These are phyloP conservation scores for Sordariomycetes sp. DNA, from an alignment of 2,329 filamentous ascomycete genomes.

Conservation along the genomic window DNA sequence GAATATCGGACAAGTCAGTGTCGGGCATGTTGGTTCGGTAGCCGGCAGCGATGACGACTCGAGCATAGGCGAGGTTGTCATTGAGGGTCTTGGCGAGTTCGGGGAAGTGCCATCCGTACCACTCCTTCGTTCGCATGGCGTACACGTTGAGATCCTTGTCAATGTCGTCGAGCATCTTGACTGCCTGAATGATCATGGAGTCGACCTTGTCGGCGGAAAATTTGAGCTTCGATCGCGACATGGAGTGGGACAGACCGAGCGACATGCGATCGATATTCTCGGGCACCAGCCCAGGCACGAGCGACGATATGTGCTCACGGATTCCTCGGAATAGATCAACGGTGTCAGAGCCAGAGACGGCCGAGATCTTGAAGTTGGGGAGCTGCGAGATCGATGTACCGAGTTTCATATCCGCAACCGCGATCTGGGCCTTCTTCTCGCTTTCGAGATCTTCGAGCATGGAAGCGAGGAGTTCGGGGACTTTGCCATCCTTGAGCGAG, in stretches of 20 bases:
- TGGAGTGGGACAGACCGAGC: constrained; percentile 90
- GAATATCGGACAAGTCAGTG: constrained; percentile 76
- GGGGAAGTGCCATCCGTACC: constrained; percentile 99
- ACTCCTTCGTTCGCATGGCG: constrained; percentile 98
- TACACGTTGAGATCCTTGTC: constrained; percentile 99
- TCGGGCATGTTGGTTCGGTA: constrained; percentile 73
- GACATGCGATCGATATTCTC: constrained; percentile 90
- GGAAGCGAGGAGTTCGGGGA: constrained; percentile 74
- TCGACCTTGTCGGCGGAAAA: constrained; percentile 98
- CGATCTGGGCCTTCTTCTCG: constrained; percentile 93
- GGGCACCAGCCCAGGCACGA: constrained; percentile 80
- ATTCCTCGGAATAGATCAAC: constrained; percentile 91
- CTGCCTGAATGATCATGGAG: constrained; percentile 98
- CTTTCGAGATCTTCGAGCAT: constrained; percentile 88
- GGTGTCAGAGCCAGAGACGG: constrained; percentile 53
- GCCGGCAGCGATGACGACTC: constrained; percentile 80
- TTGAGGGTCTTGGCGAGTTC: constrained; percentile 96
- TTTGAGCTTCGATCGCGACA: constrained; percentile 96
- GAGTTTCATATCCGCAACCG: constrained; percentile 88
- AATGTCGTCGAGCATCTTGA: constrained; percentile 85
- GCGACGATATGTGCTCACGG: constrained; percentile 77
- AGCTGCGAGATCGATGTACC: constrained; percentile 88
- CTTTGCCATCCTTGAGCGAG: constrained; percentile 85
- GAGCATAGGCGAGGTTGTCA: constrained; percentile 91
- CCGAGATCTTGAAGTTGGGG: constrained; percentile 75